phyloP scores from a whole-genome alignment of 2,329 filamentous ascomycete species.

The Ophiostoma populinum region DNA sequence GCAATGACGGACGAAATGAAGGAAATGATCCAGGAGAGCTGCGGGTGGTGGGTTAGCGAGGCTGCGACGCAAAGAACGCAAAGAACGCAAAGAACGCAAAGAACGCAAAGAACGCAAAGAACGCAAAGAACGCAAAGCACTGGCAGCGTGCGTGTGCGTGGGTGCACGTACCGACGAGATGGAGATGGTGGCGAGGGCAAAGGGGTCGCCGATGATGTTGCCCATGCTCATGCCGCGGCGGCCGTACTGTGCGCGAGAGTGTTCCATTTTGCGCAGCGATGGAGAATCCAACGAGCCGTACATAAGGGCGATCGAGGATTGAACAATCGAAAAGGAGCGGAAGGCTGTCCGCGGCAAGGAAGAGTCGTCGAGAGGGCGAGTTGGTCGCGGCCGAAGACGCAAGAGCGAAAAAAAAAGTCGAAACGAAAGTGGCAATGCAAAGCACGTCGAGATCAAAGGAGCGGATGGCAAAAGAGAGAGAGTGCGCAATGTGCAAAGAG shows the following conservation, averaged over 20 bases:
- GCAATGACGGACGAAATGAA: slow-evolving; percentile 76
- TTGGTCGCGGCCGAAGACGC: not conserved
- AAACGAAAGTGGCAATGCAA: too few relatives aligned
- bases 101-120: not conserved
- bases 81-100: not conserved
- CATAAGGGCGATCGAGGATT: slow-evolving; percentile 22
- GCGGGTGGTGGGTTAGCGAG: slow-evolving; percentile 8
- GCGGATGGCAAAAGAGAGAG: too few relatives aligned
- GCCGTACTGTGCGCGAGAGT: slow-evolving; percentile 38
- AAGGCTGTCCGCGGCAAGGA: not conserved
- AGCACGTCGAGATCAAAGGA: too few relatives aligned
- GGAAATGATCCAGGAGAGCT: slow-evolving; percentile 92
- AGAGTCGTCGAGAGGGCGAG: too few relatives aligned
- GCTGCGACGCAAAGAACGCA: not conserved
- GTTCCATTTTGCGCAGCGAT: slow-evolving; percentile 68
- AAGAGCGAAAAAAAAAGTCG: not conserved
- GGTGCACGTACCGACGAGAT: slow-evolving; percentile 58
- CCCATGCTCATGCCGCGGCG: slow-evolving; percentile 53
- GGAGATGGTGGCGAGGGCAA: slow-evolving; percentile 84
- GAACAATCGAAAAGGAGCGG: slow-evolving; percentile 48
- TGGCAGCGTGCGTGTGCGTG: not conserved
- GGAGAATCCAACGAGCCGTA: slow-evolving; percentile 59
- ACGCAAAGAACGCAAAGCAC: not conserved
- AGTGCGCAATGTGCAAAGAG: not conserved
- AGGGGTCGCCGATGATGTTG: slow-evolving; percentile 91